Evolutionary conservation across 2,329 filamentous ascomycete genomes (phyloP), one percentile per base, ranked within the genome.

Genomic region (Proliferodiscus dingleyae): DNA sequence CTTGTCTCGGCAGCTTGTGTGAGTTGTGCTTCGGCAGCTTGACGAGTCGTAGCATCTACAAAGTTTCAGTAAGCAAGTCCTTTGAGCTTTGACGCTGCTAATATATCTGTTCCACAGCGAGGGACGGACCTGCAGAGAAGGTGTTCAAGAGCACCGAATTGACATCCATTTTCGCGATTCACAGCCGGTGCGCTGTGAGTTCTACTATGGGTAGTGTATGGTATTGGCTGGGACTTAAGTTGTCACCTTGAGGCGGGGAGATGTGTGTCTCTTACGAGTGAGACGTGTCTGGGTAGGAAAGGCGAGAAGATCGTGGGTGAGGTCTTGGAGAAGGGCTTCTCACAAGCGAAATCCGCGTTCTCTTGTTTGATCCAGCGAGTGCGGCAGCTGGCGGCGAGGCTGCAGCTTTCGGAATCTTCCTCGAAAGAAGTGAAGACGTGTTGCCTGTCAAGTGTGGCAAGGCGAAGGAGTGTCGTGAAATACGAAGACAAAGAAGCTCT

Each of bases 101-200:
- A 37, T 10, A 18, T 6, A 22, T n/a, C n/a, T n/a, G 16, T 23
- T 45, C 45, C 47, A 47, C 45, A 43, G 40, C 13, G 19, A 45
- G 44, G 45, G 43, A 54, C 85, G 69, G 75, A 97, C 93, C 91
- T 66, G 90, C 79, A 66, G 90, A 94, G 73, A 97, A 83, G 70
- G 93, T 97, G 76, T 90, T 91, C 72, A 89, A 83, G 77, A 98
- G 86, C 75, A 98, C 91, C 74, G 89, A 85, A 77, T 91, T 95
- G 76, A 97, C 94, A 75, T 97, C 89, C 86, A 94, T 90, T 75
- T 74, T 78, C 70, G 77, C 57, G 54, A 52, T 42, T 58, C 53
- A 55, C 56, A 54, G 54, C 56, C 50, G 43, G 40, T 45, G 51
- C 50, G 51, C 52, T 50, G 45, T 47, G 55, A 45, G 43, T 54